phyloP scores from a whole-genome alignment of 1,284 basidiomycete species.

The Bjerkandera adusta region DNA sequence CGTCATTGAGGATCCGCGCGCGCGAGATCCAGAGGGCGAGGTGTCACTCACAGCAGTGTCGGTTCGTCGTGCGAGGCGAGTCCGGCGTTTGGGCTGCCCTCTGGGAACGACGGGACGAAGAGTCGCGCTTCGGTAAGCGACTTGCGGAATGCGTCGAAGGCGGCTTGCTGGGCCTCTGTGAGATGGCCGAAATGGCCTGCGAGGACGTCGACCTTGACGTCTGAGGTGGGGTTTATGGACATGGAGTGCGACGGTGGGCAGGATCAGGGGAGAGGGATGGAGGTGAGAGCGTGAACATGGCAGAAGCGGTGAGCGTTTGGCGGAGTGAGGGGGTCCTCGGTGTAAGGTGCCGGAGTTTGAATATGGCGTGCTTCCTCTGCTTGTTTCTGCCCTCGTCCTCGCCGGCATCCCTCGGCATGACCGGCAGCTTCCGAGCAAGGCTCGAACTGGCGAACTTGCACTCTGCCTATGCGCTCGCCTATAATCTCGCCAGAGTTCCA shows the following conservation, averaged over 20 bases:
- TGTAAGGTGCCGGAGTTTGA: no score
- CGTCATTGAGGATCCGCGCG: conserved; percentile 2
- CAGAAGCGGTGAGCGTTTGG: not conserved
- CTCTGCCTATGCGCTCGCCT: no score
- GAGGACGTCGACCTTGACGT: conserved; percentile 32
- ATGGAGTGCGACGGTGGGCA: not conserved
- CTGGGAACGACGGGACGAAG: conserved; percentile 39
- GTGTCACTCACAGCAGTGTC: conserved; percentile 58
- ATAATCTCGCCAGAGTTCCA: no score
- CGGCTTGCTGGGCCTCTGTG: conserved; percentile 42
- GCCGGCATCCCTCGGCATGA: no score
- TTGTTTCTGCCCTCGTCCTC: no score
- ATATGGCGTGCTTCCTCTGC: no score
- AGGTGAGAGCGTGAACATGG: not conserved
- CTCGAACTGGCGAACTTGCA: no score
- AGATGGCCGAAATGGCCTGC: conserved; percentile 56
- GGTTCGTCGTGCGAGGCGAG: conserved; percentile 65
- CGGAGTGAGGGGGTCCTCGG: no score
- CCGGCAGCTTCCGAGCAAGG: no score
- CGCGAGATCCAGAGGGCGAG: not conserved
- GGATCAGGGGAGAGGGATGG: not conserved
- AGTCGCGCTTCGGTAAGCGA: conserved; percentile 46
- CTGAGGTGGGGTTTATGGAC: conserved; percentile 16
- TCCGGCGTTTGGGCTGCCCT: conserved; percentile 16
- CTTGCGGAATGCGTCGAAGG: conserved; percentile 51